phyloP scores from a whole-genome alignment of 352 stramenopile genomes.

The Pythium sp. region DNA sequence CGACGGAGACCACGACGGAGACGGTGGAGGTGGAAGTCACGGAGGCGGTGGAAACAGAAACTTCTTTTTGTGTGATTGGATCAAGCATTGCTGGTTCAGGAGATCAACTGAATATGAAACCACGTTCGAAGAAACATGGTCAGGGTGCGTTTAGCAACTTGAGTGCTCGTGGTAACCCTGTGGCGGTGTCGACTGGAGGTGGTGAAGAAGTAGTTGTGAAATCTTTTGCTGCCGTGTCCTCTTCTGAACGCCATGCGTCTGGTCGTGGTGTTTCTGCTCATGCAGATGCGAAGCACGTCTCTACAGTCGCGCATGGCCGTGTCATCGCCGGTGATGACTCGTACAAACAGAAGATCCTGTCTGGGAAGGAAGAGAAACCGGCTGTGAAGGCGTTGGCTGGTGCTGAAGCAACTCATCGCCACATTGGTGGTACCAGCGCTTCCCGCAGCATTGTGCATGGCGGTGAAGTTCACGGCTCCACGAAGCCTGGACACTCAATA shows the following conservation, averaged over 20 bases:
- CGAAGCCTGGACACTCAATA: background rate
- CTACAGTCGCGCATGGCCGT: background rate
- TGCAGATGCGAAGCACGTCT: slow-evolving; percentile 1
- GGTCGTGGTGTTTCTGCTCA: background rate
- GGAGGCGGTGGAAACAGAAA: background rate
- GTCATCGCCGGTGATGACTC: background rate
- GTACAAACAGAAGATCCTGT: background rate
- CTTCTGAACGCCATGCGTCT: background rate
- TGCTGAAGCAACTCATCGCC: background rate
- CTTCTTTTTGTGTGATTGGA: background rate
- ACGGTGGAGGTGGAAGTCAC: slow-evolving; percentile 4
- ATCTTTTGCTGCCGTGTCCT: background rate
- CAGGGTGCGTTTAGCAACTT: background rate
- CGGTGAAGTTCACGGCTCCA: background rate
- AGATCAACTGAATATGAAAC: background rate
- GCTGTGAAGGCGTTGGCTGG: background rate
- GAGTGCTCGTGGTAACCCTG: background rate
- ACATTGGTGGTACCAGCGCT: background rate
- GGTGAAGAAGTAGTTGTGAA: background rate
- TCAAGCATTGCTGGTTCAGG: background rate
- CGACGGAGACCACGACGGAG: slow-evolving; percentile 5
- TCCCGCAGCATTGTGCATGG: background rate
- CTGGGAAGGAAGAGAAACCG: background rate
- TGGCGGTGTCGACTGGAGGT: background rate
- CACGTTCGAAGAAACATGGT: background rate